phyloP scores from a whole-genome alignment of 2,329 filamentous ascomycete genomes.

The Cytospora chrysosperma region DNA sequence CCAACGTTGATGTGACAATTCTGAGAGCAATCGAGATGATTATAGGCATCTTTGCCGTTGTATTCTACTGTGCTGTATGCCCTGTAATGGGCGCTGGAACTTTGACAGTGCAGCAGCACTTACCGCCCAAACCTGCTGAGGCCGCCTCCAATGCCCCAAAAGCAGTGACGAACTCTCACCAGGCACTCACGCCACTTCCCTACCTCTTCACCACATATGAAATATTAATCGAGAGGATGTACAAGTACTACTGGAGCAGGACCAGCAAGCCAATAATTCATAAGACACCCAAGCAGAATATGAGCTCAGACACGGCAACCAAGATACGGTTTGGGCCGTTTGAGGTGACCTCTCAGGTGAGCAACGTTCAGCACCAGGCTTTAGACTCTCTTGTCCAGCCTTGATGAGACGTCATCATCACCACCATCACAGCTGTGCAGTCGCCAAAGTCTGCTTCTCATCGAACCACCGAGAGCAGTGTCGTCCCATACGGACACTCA shows the following conservation, averaged over 20 bases:
- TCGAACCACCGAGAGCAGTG: neutral
- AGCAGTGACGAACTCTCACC: neutral
- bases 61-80: too few species aligned
- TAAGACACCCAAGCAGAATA: slow-evolving; percentile 14
- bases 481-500: too few species aligned
- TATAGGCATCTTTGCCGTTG: neutral
- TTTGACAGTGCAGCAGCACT: neutral
- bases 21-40: neutral
- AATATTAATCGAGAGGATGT: neutral
- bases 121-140: neutral
- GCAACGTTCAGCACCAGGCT: slow-evolving; percentile 22
- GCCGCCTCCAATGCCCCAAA: neutral
- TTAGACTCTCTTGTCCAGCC: too few species aligned
- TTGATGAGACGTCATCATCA: neutral
- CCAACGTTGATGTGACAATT: neutral
- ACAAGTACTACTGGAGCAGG: neutral
- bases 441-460: neutral
- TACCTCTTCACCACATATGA: neutral
- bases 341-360: slow-evolving; percentile 71
- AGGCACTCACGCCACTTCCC: neutral
- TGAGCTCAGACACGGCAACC: slow-evolving; percentile 18
- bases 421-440: neutral
- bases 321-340: slow-evolving; percentile 71
- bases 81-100: neutral
- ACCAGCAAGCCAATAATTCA: neutral